These are phyloP conservation scores for Termitomyces bulborhizus DNA, from an alignment of 768 basidiomycete species.

Conservation along the genomic window DNA sequence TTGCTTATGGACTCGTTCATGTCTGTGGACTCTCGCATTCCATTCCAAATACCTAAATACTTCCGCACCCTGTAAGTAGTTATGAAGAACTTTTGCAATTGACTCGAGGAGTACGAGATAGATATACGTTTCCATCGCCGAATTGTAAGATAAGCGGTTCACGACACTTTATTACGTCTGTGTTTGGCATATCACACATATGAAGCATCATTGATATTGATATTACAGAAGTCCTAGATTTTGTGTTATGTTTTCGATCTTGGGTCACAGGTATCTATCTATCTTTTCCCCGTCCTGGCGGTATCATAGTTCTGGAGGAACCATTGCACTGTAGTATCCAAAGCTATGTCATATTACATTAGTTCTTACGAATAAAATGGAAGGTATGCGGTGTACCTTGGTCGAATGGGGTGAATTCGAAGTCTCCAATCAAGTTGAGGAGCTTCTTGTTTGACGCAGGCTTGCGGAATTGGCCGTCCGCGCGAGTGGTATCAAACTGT, in stretches of 20 bases:
- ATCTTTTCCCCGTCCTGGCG: conserved; percentile 50
- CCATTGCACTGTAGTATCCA: conserved; percentile 79
- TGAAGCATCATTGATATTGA: neutral
- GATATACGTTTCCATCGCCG: neutral
- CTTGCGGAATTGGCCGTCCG: conserved; percentile 95
- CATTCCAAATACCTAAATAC: neutral
- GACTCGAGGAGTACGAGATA: neutral
- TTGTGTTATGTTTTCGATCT: neutral
- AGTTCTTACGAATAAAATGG: neutral
- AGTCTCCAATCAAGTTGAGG: conserved; percentile 65
- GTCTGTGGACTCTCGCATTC: neutral
- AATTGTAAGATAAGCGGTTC: neutral
- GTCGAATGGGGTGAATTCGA: conserved; percentile 90
- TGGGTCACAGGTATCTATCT: neutral
- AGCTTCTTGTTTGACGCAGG: conserved; percentile 93
- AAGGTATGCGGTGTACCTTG: conserved; percentile 43
- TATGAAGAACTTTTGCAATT: neutral
- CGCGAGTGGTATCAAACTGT: conserved; percentile 77
- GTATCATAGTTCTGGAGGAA: conserved; percentile 77
- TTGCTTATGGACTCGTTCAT: neutral
- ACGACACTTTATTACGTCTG: neutral
- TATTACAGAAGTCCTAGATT: neutral
- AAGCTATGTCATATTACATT: conserved; percentile 35
- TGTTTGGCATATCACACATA: neutral
- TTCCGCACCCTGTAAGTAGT: neutral